These are phyloP conservation scores for Russula foetens DNA, from an alignment of 768 basidiomycete species.

Conservation along the genomic window DNA sequence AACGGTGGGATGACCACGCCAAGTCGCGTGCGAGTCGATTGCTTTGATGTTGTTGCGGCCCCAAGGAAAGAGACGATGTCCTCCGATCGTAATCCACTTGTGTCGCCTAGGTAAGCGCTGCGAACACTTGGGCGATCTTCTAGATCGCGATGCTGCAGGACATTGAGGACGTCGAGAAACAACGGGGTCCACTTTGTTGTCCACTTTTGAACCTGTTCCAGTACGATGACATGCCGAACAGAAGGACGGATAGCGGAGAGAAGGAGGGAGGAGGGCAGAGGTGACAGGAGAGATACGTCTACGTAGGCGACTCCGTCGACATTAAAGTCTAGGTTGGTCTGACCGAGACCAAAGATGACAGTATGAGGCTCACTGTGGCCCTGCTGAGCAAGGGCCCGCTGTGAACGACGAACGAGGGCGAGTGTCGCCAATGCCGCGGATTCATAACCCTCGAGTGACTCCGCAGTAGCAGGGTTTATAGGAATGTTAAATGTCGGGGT, in stretches of 20 bases:
- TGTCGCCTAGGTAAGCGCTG: slow-evolving; percentile 53
- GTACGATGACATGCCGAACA: slow-evolving; percentile 60
- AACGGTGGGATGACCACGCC: slow-evolving; percentile 30
- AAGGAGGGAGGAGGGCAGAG: slow-evolving; percentile 51
- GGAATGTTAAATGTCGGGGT: slow-evolving; percentile 17
- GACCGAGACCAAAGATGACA: slow-evolving; percentile 65
- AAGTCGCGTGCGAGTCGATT: slow-evolving; percentile 40
- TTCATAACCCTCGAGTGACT: slow-evolving; percentile 55
- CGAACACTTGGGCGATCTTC: slow-evolving; percentile 47
- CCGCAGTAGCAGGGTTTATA: slow-evolving; percentile 21
- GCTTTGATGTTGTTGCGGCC: slow-evolving; percentile 30
- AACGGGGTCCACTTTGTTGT: slow-evolving; percentile 82
- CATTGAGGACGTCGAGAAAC: slow-evolving; percentile 72
- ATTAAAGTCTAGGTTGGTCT: slow-evolving; percentile 32
- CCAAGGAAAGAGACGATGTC: slow-evolving; percentile 50
- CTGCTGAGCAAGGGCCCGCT: slow-evolving; percentile 43
- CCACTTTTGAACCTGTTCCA: slow-evolving; percentile 74
- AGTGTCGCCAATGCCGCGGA: slow-evolving; percentile 58
- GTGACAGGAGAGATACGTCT: slow-evolving; percentile 58
- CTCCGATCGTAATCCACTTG: slow-evolving; percentile 29
- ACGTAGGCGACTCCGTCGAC: slow-evolving; percentile 58
- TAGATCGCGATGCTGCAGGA: slow-evolving; percentile 51
- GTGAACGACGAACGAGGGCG: slow-evolving; percentile 50
- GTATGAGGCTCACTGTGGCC: slow-evolving; percentile 55
- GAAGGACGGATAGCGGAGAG: slow-evolving; percentile 52